phyloP scores from a whole-genome alignment of 805 yeast species.

The Brettanomyces sp. region DNA sequence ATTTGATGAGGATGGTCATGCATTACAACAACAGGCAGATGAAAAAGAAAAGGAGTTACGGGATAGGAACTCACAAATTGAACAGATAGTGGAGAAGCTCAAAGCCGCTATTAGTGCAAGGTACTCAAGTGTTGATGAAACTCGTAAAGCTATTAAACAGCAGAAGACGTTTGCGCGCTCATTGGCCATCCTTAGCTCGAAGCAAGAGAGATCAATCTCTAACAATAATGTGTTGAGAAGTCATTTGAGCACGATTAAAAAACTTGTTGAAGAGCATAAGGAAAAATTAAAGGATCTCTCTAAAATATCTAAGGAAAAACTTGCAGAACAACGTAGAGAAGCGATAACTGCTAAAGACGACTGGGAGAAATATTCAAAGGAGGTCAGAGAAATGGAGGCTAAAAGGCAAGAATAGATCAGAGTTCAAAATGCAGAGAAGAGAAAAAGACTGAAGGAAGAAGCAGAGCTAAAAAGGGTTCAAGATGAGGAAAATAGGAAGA shows the following conservation, averaged over 20 bases:
- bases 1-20: constrained; percentile 32
- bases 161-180: constrained; percentile 34
- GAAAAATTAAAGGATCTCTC: constrained; percentile 31
- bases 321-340: constrained; percentile 27
- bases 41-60: constrained; percentile 26
- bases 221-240: constrained; percentile 29
- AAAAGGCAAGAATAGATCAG: constrained; percentile 36
- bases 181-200: constrained; percentile 24
- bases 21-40: constrained; percentile 30
- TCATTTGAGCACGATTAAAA: constrained; percentile 35
- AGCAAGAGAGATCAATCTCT: constrained; percentile 29
- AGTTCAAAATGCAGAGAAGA: constrained; percentile 29
- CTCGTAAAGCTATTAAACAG: constrained; percentile 18
- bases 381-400: constrained; percentile 35
- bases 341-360: constrained; percentile 31
- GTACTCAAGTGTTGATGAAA: constrained; percentile 26
- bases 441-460: constrained; percentile 34
- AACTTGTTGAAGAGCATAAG: constrained; percentile 35
- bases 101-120: constrained; percentile 36
- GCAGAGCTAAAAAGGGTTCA: constrained; percentile 23
- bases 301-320: constrained; percentile 28
- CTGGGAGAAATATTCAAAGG: constrained; percentile 39
- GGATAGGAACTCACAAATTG: constrained; percentile 31
- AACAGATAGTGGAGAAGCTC: constrained; percentile 16
- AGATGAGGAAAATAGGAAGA: constrained; percentile 19